phyloP scores from a whole-genome alignment of 306 rosid genomes.

The Pterocarpus macrocarpus region DNA sequence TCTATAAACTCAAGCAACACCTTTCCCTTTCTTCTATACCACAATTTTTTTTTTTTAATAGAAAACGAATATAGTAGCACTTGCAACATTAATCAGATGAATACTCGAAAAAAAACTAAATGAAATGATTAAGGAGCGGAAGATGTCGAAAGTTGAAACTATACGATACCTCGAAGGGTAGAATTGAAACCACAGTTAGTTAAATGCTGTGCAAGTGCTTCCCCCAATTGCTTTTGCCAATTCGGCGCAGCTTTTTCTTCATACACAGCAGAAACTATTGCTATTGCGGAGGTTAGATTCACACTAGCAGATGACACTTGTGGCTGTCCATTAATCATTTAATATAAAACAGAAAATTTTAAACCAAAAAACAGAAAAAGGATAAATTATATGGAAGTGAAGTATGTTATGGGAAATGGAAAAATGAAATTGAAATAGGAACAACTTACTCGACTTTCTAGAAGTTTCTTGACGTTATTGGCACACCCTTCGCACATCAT shows the following conservation, averaged over 20 bases:
- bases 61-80: too few relatives aligned
- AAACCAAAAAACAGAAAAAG: too few relatives aligned
- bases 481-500: conserved; percentile 91
- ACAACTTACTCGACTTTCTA: conserved; percentile 75
- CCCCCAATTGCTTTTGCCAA: conserved; percentile 75
- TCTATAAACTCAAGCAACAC: neutral
- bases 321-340: conserved; percentile 62
- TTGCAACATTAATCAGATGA: neutral
- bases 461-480: conserved; percentile 73
- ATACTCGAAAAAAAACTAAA: neutral
- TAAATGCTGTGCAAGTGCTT: conserved; percentile 85
- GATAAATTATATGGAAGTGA: too few relatives aligned
- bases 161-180: conserved; percentile 66
- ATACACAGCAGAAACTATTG: conserved; percentile 72
- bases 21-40: too few relatives aligned
- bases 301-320: conserved; percentile 90
- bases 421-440: neutral
- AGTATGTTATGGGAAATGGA: too few relatives aligned
- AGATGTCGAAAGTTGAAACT: neutral
- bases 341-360: neutral
- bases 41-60: too few relatives aligned
- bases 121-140: too few relatives aligned
- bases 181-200: conserved; percentile 86
- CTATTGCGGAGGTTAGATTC: conserved; percentile 79
- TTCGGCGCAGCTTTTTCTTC: conserved; percentile 65